phyloP scores from a whole-genome alignment of 2,329 filamentous ascomycete species.

The Phialophora chinensis region DNA sequence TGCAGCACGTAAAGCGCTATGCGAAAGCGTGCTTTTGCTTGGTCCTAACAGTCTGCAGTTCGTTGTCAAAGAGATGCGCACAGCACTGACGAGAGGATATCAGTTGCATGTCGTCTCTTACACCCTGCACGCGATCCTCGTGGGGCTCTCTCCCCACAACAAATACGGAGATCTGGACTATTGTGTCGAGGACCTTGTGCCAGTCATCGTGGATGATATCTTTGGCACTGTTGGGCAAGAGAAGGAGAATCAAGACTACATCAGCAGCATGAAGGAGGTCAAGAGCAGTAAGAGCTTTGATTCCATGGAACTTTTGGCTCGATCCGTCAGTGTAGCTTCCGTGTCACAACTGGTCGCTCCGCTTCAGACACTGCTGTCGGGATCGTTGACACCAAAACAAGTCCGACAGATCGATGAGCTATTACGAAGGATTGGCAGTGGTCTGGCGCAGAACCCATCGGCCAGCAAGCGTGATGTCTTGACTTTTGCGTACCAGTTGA shows the following conservation, averaged over 20 bases:
- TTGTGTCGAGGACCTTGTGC: slow-evolving; percentile 77
- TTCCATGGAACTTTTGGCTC: slow-evolving; percentile 91
- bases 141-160: slow-evolving; percentile 74
- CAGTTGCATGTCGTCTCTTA: slow-evolving; percentile 95
- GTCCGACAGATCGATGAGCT: slow-evolving; percentile 91
- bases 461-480: slow-evolving; percentile 80
- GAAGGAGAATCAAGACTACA: slow-evolving; percentile 95
- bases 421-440: slow-evolving; percentile 79
- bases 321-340: slow-evolving; percentile 75
- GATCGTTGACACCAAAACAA: slow-evolving; percentile 82
- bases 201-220: slow-evolving; percentile 94
- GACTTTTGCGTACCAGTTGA: slow-evolving; percentile 94
- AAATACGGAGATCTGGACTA: slow-evolving; percentile 87
- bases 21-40: slow-evolving; percentile 79
- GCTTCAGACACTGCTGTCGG: slow-evolving; percentile 76
- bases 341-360: slow-evolving; percentile 79
- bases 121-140: slow-evolving; percentile 88
- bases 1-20: slow-evolving; percentile 84
- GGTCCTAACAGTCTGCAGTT: slow-evolving; percentile 87
- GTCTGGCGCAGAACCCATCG: slow-evolving; percentile 79
- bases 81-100: slow-evolving; percentile 82
- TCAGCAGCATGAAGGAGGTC: slow-evolving; percentile 94
- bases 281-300: slow-evolving; percentile 98
- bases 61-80: slow-evolving; percentile 86
- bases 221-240: slow-evolving; percentile 92